Percentiles rank a stretch among this genome's conserved stretches.
phyloP scores from a whole-genome alignment of 345 rosid genomes.

The Hypericum androsaemum region DNA sequence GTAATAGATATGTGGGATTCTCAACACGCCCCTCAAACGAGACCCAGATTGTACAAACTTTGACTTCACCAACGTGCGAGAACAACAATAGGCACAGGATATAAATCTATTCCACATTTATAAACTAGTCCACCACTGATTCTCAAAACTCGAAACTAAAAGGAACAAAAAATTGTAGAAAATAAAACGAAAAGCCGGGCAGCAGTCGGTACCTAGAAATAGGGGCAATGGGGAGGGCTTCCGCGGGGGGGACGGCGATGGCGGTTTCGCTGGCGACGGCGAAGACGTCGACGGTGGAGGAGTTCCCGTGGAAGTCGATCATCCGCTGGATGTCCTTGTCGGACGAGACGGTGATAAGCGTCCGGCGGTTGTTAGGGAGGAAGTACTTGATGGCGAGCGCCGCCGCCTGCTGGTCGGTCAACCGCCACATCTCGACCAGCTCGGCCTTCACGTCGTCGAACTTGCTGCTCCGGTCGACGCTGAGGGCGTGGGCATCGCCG shows the following conservation, averaged over 20 bases:
- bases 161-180: too few species aligned
- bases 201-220: slow-evolving; percentile 20
- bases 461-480: slow-evolving; percentile 9
- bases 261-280: slow-evolving; percentile 13
- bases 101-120: too few species aligned
- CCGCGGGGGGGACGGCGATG: background rate
- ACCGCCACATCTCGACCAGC: slow-evolving; percentile 22
- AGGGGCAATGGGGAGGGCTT: slow-evolving; percentile 4
- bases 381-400: slow-evolving; percentile 15
- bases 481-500: slow-evolving; percentile 23
- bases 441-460: slow-evolving; percentile 16
- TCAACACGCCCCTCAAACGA: too few species aligned
- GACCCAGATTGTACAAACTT: too few species aligned
- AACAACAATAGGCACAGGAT: too few species aligned
- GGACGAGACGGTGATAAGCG: slow-evolving; percentile 18
- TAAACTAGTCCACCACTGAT: too few species aligned
- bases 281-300: slow-evolving; percentile 15
- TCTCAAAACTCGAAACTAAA: too few species aligned
- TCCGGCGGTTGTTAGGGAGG: slow-evolving; percentile 16
- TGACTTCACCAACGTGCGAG: too few species aligned
- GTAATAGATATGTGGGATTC: too few species aligned
- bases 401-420: background rate
- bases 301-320: slow-evolving; percentile 21
- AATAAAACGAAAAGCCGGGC: too few species aligned
- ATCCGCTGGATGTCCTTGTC: slow-evolving; percentile 19